Conservation (phyloP, 2,329 filamentous ascomycete species). For the Aureobasidium sp. region DNA sequence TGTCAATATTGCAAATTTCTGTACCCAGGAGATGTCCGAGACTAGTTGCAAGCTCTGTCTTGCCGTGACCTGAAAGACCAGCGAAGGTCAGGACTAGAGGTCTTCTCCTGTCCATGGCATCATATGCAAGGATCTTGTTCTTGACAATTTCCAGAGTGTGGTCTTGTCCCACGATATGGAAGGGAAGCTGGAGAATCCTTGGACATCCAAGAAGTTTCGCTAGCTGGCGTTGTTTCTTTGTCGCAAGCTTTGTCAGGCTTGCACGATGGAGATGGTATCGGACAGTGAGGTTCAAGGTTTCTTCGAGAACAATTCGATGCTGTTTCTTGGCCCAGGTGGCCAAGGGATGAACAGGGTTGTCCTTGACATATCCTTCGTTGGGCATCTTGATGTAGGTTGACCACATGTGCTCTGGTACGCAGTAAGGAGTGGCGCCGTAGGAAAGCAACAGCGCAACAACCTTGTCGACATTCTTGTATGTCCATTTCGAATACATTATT, state of each 20-base stretch:
- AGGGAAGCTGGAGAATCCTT: neutral
- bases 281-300: neutral
- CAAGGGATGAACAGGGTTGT: neutral
- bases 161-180: neutral
- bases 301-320: neutral
- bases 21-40: conserved; percentile 39
- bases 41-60: conserved; percentile 41
- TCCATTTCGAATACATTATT: neutral
- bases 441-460: neutral
- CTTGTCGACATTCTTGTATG: neutral
- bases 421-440: neutral
- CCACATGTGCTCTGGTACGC: neutral
- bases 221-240: neutral
- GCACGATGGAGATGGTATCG: neutral
- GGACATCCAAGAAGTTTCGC: neutral
- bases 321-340: neutral
- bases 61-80: conserved; percentile 44
- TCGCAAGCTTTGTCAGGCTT: neutral
- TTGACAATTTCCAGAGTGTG: neutral
- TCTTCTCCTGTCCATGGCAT: neutral
- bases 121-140: neutral
- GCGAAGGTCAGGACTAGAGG: conserved; percentile 33
- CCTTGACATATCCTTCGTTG: neutral
- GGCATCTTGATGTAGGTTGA: neutral
- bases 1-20: conserved; percentile 21